Evolutionary conservation across 2,329 filamentous ascomycete genomes (phyloP).

Genomic region (Pseudocercospora cruenta): DNA sequence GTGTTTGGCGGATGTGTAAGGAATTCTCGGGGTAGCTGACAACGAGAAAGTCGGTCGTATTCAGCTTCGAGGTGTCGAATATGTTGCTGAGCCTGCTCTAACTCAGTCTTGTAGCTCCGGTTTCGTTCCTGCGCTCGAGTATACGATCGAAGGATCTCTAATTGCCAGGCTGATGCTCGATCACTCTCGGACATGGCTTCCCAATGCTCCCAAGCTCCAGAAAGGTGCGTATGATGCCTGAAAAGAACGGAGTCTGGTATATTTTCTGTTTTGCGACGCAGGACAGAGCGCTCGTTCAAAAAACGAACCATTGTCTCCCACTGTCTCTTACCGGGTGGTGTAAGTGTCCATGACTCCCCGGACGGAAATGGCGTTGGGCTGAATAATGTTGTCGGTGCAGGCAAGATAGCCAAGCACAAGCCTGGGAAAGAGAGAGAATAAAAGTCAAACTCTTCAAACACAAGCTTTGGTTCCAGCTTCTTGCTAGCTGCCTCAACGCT

Average conservation of each 20-base stretch:
- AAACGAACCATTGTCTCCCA: constrained; percentile 64
- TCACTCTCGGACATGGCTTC: constrained; percentile 60
- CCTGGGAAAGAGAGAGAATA: constrained; percentile 83
- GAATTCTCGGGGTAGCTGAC: constrained; percentile 41
- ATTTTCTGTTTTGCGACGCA: constrained; percentile 37
- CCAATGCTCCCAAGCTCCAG: constrained; percentile 80
- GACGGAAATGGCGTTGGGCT: constrained; percentile 78
- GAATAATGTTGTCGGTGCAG: constrained; percentile 79
- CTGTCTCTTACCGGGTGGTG: constrained; percentile 73
- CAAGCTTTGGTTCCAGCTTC: constrained; percentile 39
- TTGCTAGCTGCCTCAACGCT: constrained; percentile 84
- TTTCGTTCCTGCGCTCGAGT: constrained; percentile 45
- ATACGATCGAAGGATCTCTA: constrained; percentile 52
- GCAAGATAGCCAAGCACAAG: constrained; percentile 78
- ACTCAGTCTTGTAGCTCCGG: constrained; percentile 41
- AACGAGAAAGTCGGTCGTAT: constrained; percentile 39
- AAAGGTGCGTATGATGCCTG: constrained; percentile 73
- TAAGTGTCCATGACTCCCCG: constrained; percentile 77
- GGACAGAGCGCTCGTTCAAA: constrained; percentile 37
- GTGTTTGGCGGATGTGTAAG: constrained; percentile 40
- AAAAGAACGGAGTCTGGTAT: constrained; percentile 64
- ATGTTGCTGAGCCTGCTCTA: constrained; percentile 47
- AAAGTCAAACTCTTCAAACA: constrained; percentile 77
- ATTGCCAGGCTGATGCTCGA: constrained; percentile 49
- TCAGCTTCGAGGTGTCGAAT: constrained; percentile 46